A percentile compares a stretch with the other conserved stretches of the same genome.
Conservation (phyloP, 106 monocot genomes). For the Xerophyta viscosa region DNA sequence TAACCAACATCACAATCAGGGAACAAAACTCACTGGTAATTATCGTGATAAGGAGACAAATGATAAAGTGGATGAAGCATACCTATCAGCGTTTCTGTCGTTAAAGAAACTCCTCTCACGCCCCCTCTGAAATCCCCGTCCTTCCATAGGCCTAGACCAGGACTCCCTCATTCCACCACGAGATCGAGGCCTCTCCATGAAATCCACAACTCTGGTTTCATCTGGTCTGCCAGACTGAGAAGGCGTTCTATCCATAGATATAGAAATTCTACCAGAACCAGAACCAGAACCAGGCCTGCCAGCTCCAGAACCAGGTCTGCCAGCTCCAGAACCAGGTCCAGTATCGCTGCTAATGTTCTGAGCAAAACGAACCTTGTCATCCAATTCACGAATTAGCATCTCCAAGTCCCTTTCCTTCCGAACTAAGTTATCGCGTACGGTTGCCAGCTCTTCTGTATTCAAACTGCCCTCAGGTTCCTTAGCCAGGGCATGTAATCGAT, state of each 20-base stretch:
- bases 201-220: conserved; percentile 38
- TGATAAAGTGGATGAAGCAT: background rate
- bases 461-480: conserved; percentile 17
- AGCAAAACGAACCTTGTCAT: conserved; percentile 78
- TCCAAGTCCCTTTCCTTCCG: conserved; percentile 63
- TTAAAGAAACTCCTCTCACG: conserved; percentile 42
- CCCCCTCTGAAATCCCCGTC: conserved; percentile 48
- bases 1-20: too few species aligned
- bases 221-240: conserved; percentile 51
- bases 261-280: background rate
- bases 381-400: conserved; percentile 39
- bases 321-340: conserved; percentile 64
- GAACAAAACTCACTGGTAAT: background rate
- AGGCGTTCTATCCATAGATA: conserved; percentile 33
- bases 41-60: background rate
- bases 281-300: too few species aligned
- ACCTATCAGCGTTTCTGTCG: conserved; percentile 53
- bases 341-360: conserved; percentile 27
- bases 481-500: conserved; percentile 28
- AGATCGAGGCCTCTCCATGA: conserved; percentile 67
- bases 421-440: conserved; percentile 25
- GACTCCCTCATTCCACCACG: conserved; percentile 54
- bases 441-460: conserved; percentile 25
- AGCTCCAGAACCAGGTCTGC: conserved; percentile 39
- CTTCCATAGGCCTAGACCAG: conserved; percentile 34